Percentiles rank a stretch among this genome's conserved stretches.
Evolutionary conservation across 768 basidiomycete genomes (phyloP).

Genomic region (Porphyrellus cyaneotinctus): DNA sequence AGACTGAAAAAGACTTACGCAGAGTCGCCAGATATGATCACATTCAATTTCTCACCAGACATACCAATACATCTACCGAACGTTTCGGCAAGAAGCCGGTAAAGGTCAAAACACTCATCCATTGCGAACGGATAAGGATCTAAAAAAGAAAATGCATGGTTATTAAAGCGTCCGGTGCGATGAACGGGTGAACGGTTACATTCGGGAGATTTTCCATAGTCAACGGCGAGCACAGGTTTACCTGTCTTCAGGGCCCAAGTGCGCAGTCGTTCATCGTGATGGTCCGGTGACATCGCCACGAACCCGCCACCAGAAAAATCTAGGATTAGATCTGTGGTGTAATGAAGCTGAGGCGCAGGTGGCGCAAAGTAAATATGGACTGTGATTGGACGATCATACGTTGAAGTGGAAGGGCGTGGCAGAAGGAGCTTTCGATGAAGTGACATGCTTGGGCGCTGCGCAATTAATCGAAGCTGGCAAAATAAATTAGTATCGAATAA

Average conservation of each 20-base stretch:
- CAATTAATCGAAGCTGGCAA: slow-evolving; percentile 57
- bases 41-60: slow-evolving; percentile 72
- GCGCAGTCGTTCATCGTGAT: slow-evolving; percentile 91
- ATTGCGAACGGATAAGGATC: slow-evolving; percentile 97
- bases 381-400: slow-evolving; percentile 78
- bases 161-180: slow-evolving; percentile 1
- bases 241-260: slow-evolving; percentile 80
- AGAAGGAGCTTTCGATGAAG: slow-evolving; percentile 76
- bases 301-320: slow-evolving; percentile 98
- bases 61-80: slow-evolving; percentile 82
- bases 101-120: slow-evolving; percentile 92
- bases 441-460: slow-evolving; percentile 55
- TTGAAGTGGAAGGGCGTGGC: slow-evolving; percentile 71
- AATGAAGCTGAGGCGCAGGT: slow-evolving; percentile 56
- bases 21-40: slow-evolving; percentile 91
- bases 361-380: slow-evolving; percentile 80
- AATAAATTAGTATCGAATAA: slow-evolving; percentile 5
- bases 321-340: slow-evolving; percentile 76
- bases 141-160: slow-evolving; percentile 27
- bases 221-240: slow-evolving; percentile 77
- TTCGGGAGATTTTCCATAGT: slow-evolving; percentile 97
- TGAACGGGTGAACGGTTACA: slow-evolving; percentile 46
- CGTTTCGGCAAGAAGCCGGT: slow-evolving; percentile 75
- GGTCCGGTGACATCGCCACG: slow-evolving; percentile 92
- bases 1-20: slow-evolving; percentile 59